Evolutionary conservation across 352 stramenopile species (phyloP).

Genomic region (Phytophthora megakarya): DNA sequence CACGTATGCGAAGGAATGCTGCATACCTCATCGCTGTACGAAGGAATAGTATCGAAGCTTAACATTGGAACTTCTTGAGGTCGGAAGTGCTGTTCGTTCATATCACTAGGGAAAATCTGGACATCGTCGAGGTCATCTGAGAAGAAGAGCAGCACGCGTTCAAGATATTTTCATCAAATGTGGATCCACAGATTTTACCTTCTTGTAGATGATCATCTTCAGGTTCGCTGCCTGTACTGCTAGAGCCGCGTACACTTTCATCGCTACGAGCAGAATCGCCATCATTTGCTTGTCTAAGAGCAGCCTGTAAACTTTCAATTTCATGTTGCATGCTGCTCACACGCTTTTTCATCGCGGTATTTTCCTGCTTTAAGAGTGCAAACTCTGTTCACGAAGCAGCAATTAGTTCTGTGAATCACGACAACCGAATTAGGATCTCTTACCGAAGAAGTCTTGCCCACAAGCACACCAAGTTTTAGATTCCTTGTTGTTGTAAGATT

Average conservation of each 20-base stretch:
- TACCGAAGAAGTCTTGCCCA: constrained; percentile 33
- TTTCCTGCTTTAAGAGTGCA: constrained; percentile 56
- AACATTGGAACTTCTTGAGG: constrained; percentile 50
- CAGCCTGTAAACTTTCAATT: constrained; percentile 50
- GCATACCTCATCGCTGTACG: constrained; percentile 62
- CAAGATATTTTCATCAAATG: not conserved
- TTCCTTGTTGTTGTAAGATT: constrained; percentile 14
- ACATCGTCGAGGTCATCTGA: constrained; percentile 42
- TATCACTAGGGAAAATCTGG: constrained; percentile 30
- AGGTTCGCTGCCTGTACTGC: constrained; percentile 8
- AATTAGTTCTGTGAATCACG: not conserved
- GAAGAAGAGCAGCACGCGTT: not conserved
- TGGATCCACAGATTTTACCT: constrained; percentile 6
- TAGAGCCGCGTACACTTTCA: constrained; percentile 10
- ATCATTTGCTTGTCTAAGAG: constrained; percentile 23
- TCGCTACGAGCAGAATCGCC: constrained; percentile 5
- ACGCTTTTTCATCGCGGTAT: constrained; percentile 54
- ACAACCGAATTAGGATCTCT: not conserved
- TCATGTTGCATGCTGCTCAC: constrained; percentile 56
- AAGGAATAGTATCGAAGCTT: constrained; percentile 52
- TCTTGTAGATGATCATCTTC: constrained; percentile 27
- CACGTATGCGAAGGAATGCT: not conserved
- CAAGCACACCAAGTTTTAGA: constrained; percentile 25
- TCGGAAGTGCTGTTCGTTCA: constrained; percentile 6
- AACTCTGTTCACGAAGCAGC: constrained; percentile 37